Evolutionary conservation across 2,329 filamentous ascomycete species (phyloP), one percentile per base, ranked within the genome.

Genomic region (Xylaria digitata): DNA sequence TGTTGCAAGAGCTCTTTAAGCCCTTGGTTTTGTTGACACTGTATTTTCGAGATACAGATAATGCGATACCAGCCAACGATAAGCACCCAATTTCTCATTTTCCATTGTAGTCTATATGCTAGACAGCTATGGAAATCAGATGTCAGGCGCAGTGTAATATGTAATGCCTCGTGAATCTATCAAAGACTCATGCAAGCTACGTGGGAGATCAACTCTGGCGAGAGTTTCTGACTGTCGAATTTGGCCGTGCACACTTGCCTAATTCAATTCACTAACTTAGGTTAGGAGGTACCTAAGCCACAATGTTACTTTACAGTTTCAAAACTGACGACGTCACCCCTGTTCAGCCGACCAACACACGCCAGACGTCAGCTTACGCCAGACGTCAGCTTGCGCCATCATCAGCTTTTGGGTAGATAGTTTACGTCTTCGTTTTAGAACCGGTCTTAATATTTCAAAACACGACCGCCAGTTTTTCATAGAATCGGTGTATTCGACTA

Each of bases 401-500:
- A 6, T 43, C 34, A 13, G 23, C 23, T 21, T 23, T 43, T 19
- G 32, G 37, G n/a, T n/a, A 21, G 42, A 1, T n/a, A 21, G 42
- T 2, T 3, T 40, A 15, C 5, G 13, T 15, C 13, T 40, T 15
- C 13, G 9, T 40, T 40, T 40, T 5, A 13, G 11, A 15, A 5
- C 11, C 15, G 11, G 17, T 40, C 8, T 21, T 53, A 0, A 26
- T 30, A 19, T 15, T 42, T 40, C 21, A n/a, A 42, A 15, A 26
- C 52, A 3, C 32, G 32, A 23, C 5, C 52, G 26, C 19, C 37
- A 15, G 11, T 1, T 40, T 13, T 23, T 40, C 17, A 17, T 40
- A 54, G 52, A 42, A 23, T 42, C 23, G 52, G 26, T 23, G 34
- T 54, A 21, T 23, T 54, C 52, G 52, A n/a, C 52, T 26, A 40